phyloP scores from a whole-genome alignment of 2,329 filamentous ascomycete genomes.

The Paracoccidioides brasiliensis region DNA sequence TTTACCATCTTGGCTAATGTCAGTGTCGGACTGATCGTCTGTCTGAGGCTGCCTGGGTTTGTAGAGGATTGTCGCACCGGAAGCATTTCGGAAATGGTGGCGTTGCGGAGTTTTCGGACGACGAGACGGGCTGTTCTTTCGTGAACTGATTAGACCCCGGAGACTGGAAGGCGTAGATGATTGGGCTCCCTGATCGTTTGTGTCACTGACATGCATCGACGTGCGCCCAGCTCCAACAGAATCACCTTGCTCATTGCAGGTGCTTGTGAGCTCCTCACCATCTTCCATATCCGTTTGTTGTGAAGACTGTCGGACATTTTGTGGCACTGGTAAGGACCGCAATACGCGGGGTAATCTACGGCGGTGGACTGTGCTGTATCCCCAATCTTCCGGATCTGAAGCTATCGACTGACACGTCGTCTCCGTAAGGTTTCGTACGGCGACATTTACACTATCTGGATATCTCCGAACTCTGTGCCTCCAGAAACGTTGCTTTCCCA shows the following conservation, averaged over 20 bases:
- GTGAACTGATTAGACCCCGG: slow-evolving; percentile 19
- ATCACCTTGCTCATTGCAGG: slow-evolving; percentile 57
- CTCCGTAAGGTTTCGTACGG: slow-evolving; percentile 36
- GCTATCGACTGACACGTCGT: slow-evolving; percentile 38
- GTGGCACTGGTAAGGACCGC: slow-evolving; percentile 15
- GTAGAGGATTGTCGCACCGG: slow-evolving; percentile 73
- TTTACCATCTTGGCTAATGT: background rate
- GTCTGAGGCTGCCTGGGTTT: slow-evolving; percentile 44
- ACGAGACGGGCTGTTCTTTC: slow-evolving; percentile 23
- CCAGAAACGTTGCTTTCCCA: slow-evolving; percentile 40
- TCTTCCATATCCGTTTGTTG: slow-evolving; percentile 70
- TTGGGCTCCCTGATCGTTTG: slow-evolving; percentile 7
- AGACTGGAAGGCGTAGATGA: slow-evolving; percentile 4
- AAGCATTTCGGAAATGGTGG: slow-evolving; percentile 59
- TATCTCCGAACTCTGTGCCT: slow-evolving; percentile 39
- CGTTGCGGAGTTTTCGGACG: slow-evolving; percentile 28
- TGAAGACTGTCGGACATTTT: slow-evolving; percentile 32
- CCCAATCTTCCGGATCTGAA: slow-evolving; percentile 43
- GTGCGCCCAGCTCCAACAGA: slow-evolving; percentile 17
- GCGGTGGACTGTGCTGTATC: slow-evolving; percentile 19
- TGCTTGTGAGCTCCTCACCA: slow-evolving; percentile 69
- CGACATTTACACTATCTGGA: slow-evolving; percentile 13
- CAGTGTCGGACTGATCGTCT: background rate
- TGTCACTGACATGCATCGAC: slow-evolving; percentile 11
- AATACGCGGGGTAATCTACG: slow-evolving; percentile 26